Evolutionary conservation across 148 eudicot species (phyloP).

Genomic region (Amaranthus hypochondriacus): DNA sequence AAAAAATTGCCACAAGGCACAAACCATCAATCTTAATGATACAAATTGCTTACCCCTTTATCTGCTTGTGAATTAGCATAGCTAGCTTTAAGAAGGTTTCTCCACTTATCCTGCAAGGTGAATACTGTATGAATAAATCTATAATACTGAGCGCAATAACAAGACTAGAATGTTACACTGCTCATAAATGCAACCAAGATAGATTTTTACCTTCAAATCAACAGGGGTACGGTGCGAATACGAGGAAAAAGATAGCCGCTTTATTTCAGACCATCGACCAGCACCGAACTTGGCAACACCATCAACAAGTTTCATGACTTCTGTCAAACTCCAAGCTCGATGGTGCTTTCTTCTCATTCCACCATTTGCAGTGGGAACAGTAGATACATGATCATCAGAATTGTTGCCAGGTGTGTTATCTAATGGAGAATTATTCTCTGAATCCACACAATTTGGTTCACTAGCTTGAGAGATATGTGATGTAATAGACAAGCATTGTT

Average conservation of each 20-base stretch:
- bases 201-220: slow-evolving; percentile 73
- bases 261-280: slow-evolving; percentile 99
- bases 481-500: slow-evolving; percentile 26
- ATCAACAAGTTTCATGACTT: slow-evolving; percentile 89
- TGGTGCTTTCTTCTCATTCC: slow-evolving; percentile 94
- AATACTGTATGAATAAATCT: not conserved
- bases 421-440: slow-evolving; percentile 16
- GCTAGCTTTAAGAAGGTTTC: slow-evolving; percentile 95
- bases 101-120: slow-evolving; percentile 88
- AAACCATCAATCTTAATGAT: not conserved
- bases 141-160: slow-evolving; percentile 2
- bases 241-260: slow-evolving; percentile 77
- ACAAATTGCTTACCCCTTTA: slow-evolving; percentile 58
- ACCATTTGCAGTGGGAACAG: slow-evolving; percentile 52
- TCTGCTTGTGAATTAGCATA: slow-evolving; percentile 49
- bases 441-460: slow-evolving; percentile 39
- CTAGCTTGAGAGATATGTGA: slow-evolving; percentile 38
- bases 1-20: too few species aligned
- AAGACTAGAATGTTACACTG: not conserved
- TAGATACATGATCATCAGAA: slow-evolving; percentile 44
- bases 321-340: slow-evolving; percentile 84
- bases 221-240: slow-evolving; percentile 88
- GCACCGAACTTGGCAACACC: slow-evolving; percentile 89
- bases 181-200: not conserved
- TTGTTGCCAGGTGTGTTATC: slow-evolving; percentile 27